Base-by-base conservation (phyloP, 177 flowering plant genomes). In the Telopea speciosissima region DNA sequence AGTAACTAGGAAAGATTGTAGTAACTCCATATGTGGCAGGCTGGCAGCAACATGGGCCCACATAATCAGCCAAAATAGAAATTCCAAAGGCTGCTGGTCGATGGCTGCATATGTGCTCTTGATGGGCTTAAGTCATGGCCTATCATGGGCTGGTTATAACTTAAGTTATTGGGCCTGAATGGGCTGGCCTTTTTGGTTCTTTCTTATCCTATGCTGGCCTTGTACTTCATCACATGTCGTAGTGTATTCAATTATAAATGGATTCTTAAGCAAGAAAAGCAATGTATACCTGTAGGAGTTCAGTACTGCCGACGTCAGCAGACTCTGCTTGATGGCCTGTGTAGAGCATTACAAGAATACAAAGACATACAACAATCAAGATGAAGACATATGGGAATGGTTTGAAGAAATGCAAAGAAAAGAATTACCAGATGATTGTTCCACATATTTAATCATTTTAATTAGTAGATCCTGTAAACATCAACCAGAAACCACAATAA, bases 371-470 rank as follows among this genome's bases (percentile, higher is more conserved):
- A 24, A 26, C 26, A 28, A 62, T 62, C 5, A 45, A 24, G 40
- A 70, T 44, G 60, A 31, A 22, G 23, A 42, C 56, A 63, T 24
- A 67, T 28, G 40, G 5, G 24, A 71, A 67, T 9, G 1, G 44
- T 36, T 42, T 17, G 61, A 67, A 62, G 67, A 63, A 2, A 11
- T 64, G 25, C 54, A 24, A 17, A 23, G 17, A 19, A 33, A 68
- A 17, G 63, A 70, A 71, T 70, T 89, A 91, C 97, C 97, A 76
- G 87, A 76, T 22, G 76, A 70, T 77, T 17, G 68, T 63, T 71
- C 74, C 74, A 71, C 7, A 28, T 19, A 31, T 66, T 65, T 56
- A 8, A 71, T 49, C 45, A 54, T 36, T 65, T 65, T 71, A 65
- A 31, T 71, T 65, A 71, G 26, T 49, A 42, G 75, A 14, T 73